These are phyloP conservation scores for Apophysomyces variabilis DNA, from an alignment of 371 early-diverging fungal species.

Conservation along the genomic window DNA sequence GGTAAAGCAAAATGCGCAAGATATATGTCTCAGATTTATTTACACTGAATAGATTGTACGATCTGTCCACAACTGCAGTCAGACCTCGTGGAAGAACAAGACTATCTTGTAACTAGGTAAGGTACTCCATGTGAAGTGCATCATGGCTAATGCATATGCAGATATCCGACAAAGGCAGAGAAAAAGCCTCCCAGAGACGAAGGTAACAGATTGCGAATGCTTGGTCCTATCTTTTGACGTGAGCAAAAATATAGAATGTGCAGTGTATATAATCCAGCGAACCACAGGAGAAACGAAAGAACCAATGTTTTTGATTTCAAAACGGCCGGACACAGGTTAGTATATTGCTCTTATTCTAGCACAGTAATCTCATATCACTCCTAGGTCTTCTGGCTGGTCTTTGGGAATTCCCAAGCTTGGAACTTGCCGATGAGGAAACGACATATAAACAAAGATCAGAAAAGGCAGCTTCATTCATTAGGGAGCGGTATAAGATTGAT, in stretches of 20 bases:
- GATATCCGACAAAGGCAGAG: slow-evolving; percentile 67
- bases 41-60: slow-evolving; percentile 28
- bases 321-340: slow-evolving; percentile 58
- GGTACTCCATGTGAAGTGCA: background rate
- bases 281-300: slow-evolving; percentile 15
- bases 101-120: slow-evolving; percentile 44
- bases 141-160: slow-evolving; percentile 3
- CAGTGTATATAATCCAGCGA: slow-evolving; percentile 63
- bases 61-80: slow-evolving; percentile 36
- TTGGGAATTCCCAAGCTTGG: slow-evolving; percentile 80
- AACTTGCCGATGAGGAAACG: slow-evolving; percentile 37
- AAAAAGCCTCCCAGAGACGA: slow-evolving; percentile 71
- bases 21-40: background rate
- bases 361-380: background rate
- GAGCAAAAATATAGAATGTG: slow-evolving; percentile 47
- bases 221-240: too few species aligned
- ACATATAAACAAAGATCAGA: slow-evolving; percentile 43
- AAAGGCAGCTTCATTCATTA: slow-evolving; percentile 37
- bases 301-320: slow-evolving; percentile 55
- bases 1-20: slow-evolving; percentile 20
- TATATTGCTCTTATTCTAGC: background rate
- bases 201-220: slow-evolving; percentile 37
- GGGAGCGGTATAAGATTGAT: slow-evolving; percentile 30
- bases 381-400: slow-evolving; percentile 75
- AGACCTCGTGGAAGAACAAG: slow-evolving; percentile 27